Evolutionary conservation across 148 eudicot genomes (phyloP).

Genomic region (Bassia scoparia): DNA sequence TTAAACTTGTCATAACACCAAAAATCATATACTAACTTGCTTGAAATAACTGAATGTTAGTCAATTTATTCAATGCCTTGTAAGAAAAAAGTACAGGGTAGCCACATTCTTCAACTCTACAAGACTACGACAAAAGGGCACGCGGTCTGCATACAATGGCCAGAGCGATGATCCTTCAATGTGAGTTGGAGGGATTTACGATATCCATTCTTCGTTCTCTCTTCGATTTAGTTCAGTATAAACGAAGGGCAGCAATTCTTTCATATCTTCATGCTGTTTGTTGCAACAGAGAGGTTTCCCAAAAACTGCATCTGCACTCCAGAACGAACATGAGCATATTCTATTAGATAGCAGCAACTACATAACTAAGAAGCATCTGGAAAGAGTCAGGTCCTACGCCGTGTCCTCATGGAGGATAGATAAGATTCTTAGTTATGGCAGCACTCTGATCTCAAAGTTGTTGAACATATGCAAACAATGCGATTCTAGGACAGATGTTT

Average conservation of each 20-base stretch:
- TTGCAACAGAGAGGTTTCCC: not conserved
- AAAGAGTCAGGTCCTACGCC: not conserved
- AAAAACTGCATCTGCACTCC: not conserved
- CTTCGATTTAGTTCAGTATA: not conserved
- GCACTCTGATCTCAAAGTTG: not conserved
- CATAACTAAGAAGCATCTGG: not conserved
- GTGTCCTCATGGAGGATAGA: not conserved
- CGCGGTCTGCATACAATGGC: not conserved
- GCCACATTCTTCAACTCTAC: not conserved
- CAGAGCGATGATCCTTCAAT: not conserved
- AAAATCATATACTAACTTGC: not conserved
- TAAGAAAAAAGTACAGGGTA: not conserved
- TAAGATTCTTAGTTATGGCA: constrained; percentile 8
- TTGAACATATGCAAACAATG: not conserved
- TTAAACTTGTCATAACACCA: not conserved
- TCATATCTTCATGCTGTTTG: not conserved
- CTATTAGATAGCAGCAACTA: not conserved
- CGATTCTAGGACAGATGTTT: not conserved
- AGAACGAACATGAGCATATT: not conserved
- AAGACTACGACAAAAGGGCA: not conserved
- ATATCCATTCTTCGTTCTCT: not conserved
- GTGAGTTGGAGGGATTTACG: not conserved
- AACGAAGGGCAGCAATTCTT: not conserved
- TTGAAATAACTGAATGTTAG: not conserved
- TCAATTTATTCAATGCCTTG: not conserved